Evolutionary conservation across 1,284 basidiomycete genomes (phyloP).

Genomic region (Trichosporon sp.): DNA sequence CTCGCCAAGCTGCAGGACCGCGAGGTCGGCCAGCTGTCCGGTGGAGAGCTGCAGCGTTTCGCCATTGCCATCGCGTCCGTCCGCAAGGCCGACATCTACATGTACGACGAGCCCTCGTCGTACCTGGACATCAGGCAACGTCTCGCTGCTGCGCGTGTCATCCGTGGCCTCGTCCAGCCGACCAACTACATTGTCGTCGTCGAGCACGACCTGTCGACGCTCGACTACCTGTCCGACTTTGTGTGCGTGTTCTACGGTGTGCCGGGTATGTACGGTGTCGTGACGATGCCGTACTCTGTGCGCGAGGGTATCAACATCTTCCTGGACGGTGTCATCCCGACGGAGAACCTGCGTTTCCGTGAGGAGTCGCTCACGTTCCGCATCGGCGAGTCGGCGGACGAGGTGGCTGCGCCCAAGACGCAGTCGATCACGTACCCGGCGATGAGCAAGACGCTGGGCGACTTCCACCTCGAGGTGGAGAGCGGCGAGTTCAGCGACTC

Average conservation of each 20-base stretch:
- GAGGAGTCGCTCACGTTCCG: slow-evolving; percentile 92
- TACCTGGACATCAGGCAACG: slow-evolving; percentile 94
- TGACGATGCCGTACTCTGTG: slow-evolving; percentile 94
- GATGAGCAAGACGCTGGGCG: slow-evolving; percentile 92
- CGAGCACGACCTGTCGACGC: slow-evolving; percentile 93
- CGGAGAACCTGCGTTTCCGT: slow-evolving; percentile 95
- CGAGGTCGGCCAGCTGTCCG: slow-evolving; percentile 77
- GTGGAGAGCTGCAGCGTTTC: slow-evolving; percentile 93
- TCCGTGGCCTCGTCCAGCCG: slow-evolving; percentile 73
- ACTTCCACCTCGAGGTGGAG: slow-evolving; percentile 88
- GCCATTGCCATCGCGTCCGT: slow-evolving; percentile 60
- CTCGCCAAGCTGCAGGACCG: slow-evolving; percentile 76
- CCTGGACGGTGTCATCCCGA: slow-evolving; percentile 93
- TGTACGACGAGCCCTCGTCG: slow-evolving; percentile 81
- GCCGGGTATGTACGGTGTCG: slow-evolving; percentile 93
- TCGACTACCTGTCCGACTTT: slow-evolving; percentile 95
- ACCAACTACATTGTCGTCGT: slow-evolving; percentile 90
- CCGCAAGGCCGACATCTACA: slow-evolving; percentile 76
- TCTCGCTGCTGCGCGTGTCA: slow-evolving; percentile 90
- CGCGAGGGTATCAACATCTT: slow-evolving; percentile 99
- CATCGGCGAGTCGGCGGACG: slow-evolving; percentile 90
- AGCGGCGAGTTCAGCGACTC: slow-evolving; percentile 86
- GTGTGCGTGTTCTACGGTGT: slow-evolving; percentile 95
- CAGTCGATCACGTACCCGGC: slow-evolving; percentile 81
- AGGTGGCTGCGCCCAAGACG: slow-evolving; percentile 72